phyloP scores from a whole-genome alignment of 225 moss, liverwort and hornwort species.

The Pseudisothecium myosuroides region DNA sequence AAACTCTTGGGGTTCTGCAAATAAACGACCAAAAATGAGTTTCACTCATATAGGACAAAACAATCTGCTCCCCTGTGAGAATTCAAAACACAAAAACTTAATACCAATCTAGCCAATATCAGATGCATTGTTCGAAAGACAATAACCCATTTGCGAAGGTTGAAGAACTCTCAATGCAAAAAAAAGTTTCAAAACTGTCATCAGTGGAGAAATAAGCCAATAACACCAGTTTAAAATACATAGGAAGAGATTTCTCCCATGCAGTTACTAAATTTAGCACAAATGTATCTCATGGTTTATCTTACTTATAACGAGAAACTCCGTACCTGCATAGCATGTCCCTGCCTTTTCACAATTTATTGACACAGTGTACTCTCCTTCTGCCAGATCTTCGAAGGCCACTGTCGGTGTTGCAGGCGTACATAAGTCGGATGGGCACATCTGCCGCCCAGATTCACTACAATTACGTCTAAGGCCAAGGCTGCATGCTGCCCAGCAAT shows the following conservation, averaged over 20 bases:
- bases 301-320: neutral
- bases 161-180: neutral
- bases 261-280: neutral
- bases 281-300: neutral
- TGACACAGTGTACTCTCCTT: constrained; percentile 25
- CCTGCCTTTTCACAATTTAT: constrained; percentile 17
- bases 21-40: neutral
- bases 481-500: constrained; percentile 25
- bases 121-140: neutral
- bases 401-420: constrained; percentile 17
- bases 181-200: neutral
- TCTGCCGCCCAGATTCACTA: constrained; percentile 11
- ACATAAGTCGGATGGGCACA: constrained; percentile 11
- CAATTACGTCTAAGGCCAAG: constrained; percentile 26
- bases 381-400: constrained; percentile 21
- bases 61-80: neutral
- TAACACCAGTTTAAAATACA: neutral
- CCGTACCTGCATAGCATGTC: constrained; percentile 30
- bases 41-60: neutral
- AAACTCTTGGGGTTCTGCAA: constrained; percentile 34
- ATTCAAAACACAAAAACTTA: neutral
- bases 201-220: neutral
- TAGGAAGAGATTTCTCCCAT: neutral
- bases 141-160: neutral
- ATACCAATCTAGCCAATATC: neutral